Conservation (phyloP, 179 eudicot genomes). For the Beta lomatogona region DNA sequence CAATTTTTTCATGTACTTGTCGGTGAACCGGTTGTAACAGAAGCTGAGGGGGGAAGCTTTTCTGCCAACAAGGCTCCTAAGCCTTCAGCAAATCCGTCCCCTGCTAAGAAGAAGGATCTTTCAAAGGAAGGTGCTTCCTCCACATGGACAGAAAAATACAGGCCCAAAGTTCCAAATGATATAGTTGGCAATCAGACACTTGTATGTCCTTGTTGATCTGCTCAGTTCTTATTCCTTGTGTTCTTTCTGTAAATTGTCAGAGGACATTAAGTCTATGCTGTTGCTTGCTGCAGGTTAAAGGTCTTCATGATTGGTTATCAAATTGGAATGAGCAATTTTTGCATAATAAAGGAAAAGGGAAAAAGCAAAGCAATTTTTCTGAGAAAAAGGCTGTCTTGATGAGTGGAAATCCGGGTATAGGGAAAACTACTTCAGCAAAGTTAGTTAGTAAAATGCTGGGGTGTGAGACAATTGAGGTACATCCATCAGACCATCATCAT, state of each 20-base stretch:
- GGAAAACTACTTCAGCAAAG: conserved; percentile 95
- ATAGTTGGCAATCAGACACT: conserved; percentile 81
- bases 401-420: conserved; percentile 93
- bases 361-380: conserved; percentile 62
- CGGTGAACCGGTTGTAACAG: conserved; percentile 36
- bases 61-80: conserved; percentile 39
- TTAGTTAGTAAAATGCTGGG: conserved; percentile 89
- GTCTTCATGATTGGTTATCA: conserved; percentile 83
- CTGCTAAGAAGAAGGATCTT: conserved; percentile 46
- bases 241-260: not conserved
- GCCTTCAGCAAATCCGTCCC: conserved; percentile 36
- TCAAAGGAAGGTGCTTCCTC: conserved; percentile 42
- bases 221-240: not conserved
- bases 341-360: conserved; percentile 70
- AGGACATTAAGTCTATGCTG: conserved; percentile 2
- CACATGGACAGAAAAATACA: conserved; percentile 94
- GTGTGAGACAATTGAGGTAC: conserved; percentile 79
- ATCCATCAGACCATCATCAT: not conserved
- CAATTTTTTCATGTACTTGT: not conserved
- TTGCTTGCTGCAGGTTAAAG: conserved; percentile 63
- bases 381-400: conserved; percentile 83
- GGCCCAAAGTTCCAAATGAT: conserved; percentile 74
- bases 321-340: conserved; percentile 70
- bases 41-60: conserved; percentile 43
- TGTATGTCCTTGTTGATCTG: conserved; percentile 43